Conservation (phyloP, 768 basidiomycete genomes). For the Boletus edulis region DNA sequence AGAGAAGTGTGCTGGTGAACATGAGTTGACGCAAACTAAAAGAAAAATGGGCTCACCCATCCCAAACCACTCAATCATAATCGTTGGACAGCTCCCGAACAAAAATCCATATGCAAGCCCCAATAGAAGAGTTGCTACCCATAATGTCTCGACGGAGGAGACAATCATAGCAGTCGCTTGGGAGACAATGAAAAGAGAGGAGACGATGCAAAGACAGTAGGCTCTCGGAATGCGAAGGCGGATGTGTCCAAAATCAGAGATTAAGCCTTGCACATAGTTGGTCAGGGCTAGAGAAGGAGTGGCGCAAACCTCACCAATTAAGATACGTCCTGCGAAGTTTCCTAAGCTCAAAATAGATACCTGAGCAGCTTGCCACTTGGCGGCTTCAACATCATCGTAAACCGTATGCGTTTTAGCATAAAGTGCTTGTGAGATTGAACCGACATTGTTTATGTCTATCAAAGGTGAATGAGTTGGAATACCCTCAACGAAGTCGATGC, state of each 20-base stretch:
- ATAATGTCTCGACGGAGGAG: conserved; percentile 58
- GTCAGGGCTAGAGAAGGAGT: not conserved
- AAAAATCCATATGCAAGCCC: conserved; percentile 63
- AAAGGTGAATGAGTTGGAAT: not conserved
- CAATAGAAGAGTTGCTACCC: conserved; percentile 42
- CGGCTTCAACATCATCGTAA: conserved; percentile 67
- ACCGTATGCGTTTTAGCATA: conserved; percentile 56
- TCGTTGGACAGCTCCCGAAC: conserved; percentile 73
- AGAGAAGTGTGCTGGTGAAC: conserved; percentile 58
- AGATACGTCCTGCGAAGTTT: conserved; percentile 76
- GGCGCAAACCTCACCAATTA: conserved; percentile 51
- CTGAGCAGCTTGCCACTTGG: conserved; percentile 78
- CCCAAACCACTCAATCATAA: conserved; percentile 88
- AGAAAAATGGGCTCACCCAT: conserved; percentile 51
- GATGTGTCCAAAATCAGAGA: conserved; percentile 63
- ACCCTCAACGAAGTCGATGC: not conserved
- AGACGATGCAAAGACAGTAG: conserved; percentile 65
- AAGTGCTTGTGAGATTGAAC: conserved; percentile 68
- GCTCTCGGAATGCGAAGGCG: conserved; percentile 61
- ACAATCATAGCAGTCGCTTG: conserved; percentile 60
- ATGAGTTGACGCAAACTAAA: not conserved
- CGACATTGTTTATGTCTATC: conserved; percentile 84
- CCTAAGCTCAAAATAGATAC: conserved; percentile 80
- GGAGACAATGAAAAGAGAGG: conserved; percentile 66
- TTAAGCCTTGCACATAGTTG: conserved; percentile 45